Conservation (phyloP, 2,329 filamentous ascomycete genomes). For the Talaromyces atroroseus region DNA sequence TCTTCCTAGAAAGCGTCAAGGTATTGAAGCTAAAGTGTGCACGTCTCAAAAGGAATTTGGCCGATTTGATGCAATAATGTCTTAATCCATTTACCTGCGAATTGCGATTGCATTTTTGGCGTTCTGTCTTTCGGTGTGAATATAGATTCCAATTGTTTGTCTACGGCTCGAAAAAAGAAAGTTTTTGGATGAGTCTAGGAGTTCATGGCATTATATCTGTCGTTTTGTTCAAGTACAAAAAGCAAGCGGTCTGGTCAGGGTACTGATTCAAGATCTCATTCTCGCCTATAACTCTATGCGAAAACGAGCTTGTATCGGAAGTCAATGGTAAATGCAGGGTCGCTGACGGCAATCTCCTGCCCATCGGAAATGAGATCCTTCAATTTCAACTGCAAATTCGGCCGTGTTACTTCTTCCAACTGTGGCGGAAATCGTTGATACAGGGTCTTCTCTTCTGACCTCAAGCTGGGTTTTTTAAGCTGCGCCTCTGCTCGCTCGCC, state of each 20-base stretch:
- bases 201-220: conserved; percentile 12
- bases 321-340: conserved; percentile 77
- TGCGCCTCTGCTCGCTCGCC: conserved; percentile 81
- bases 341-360: conserved; percentile 86
- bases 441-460: conserved; percentile 73
- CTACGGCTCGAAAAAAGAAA: conserved; percentile 11
- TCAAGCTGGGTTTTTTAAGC: conserved; percentile 85
- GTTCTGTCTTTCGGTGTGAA: conserved; percentile 21
- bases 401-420: conserved; percentile 75
- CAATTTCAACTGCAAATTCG: conserved; percentile 75
- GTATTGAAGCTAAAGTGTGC: conserved; percentile 77
- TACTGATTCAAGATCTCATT: background rate
- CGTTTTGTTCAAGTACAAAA: conserved; percentile 16
- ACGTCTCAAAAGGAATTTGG: conserved; percentile 41
- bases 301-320: conserved; percentile 57
- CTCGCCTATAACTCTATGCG: conserved; percentile 18
- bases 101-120: conserved; percentile 33
- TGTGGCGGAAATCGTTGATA: conserved; percentile 83
- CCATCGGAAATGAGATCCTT: conserved; percentile 70
- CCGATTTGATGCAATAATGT: conserved; percentile 36
- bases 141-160: conserved; percentile 7
- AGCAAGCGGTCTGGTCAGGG: background rate
- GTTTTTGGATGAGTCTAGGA: conserved; percentile 10
- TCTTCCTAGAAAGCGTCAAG: conserved; percentile 86
- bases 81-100: conserved; percentile 12